A percentile compares a stretch with the other conserved stretches of the same genome.
These are phyloP conservation scores for Tylopilus plumbeoviolaceoides DNA, from an alignment of 768 basidiomycete genomes.

Conservation along the genomic window DNA sequence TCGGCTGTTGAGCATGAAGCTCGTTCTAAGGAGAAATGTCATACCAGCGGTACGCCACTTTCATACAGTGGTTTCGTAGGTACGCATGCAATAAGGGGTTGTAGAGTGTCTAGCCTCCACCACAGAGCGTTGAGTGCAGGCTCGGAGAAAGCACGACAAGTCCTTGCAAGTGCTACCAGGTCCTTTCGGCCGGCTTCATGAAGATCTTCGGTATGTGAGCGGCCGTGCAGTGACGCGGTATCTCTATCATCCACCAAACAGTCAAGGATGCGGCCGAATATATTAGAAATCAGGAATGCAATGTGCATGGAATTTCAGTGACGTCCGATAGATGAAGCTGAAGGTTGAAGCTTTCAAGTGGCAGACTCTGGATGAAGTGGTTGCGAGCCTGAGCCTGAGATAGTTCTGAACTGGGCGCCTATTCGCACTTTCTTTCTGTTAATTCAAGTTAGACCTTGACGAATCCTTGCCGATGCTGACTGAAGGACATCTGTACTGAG, in stretches of 20 bases:
- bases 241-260: not conserved
- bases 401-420: too few species aligned
- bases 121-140: conserved; percentile 16
- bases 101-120: conserved; percentile 6
- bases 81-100: conserved; percentile 6
- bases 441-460: too few species aligned
- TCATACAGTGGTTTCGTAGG: not conserved
- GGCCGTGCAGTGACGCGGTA: not conserved
- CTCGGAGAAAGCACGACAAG: conserved; percentile 12
- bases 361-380: too few species aligned
- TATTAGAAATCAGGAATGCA: conserved; percentile 2
- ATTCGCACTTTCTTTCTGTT: too few species aligned
- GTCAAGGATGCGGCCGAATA: not conserved
- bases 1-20: not conserved
- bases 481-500: too few species aligned
- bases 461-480: too few species aligned
- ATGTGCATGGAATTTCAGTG: not conserved
- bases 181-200: not conserved
- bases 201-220: not conserved
- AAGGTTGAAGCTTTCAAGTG: too few species aligned
- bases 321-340: not conserved
- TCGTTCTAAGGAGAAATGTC: not conserved
- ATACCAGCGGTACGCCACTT: not conserved
- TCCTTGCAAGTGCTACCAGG: conserved; percentile 11
- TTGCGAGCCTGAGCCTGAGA: too few species aligned